A percentile compares a stretch with the other conserved stretches of the same genome.
Conservation (phyloP, 106 monocot genomes). For the Phalaenopsis equestris region DNA sequence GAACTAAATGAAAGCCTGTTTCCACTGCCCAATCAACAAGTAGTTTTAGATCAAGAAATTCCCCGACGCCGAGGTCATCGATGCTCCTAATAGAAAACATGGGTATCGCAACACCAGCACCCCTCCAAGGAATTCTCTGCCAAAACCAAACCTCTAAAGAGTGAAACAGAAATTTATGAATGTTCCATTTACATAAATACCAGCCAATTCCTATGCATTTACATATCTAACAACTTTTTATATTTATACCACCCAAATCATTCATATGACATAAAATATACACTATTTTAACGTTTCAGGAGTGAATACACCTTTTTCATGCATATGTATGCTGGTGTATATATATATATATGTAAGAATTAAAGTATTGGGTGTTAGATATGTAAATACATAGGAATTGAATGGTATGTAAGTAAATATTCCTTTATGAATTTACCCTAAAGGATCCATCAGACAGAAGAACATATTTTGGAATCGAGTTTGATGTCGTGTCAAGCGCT, state of each 20-base stretch:
- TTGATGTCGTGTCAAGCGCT: slow-evolving; percentile 34
- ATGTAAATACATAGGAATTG: too few species aligned
- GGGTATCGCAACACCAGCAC: slow-evolving; percentile 88
- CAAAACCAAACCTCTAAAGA: background rate
- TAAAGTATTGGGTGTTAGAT: too few species aligned
- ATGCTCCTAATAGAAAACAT: slow-evolving; percentile 77
- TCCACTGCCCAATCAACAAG: slow-evolving; percentile 86
- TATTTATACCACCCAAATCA: too few species aligned
- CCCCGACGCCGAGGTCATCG: slow-evolving; percentile 81
- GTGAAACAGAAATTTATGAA: background rate
- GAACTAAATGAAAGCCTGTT: slow-evolving; percentile 88
- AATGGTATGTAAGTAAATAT: too few species aligned
- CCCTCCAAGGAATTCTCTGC: slow-evolving; percentile 80
- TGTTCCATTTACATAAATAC: too few species aligned
- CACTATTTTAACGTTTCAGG: too few species aligned
- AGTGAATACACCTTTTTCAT: too few species aligned
- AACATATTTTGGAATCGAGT: slow-evolving; percentile 39
- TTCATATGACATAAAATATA: too few species aligned
- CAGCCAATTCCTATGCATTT: too few species aligned
- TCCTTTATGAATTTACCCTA: slow-evolving; percentile 38
- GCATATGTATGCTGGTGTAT: too few species aligned
- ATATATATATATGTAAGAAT: too few species aligned
- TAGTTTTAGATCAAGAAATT: slow-evolving; percentile 85
- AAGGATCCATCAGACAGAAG: slow-evolving; percentile 61
- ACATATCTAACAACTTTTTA: too few species aligned